Evolutionary conservation across 1,139 yeast genomes (phyloP), one percentile per base, ranked within the genome.

Genomic region (Saccharomyces hybrid): DNA sequence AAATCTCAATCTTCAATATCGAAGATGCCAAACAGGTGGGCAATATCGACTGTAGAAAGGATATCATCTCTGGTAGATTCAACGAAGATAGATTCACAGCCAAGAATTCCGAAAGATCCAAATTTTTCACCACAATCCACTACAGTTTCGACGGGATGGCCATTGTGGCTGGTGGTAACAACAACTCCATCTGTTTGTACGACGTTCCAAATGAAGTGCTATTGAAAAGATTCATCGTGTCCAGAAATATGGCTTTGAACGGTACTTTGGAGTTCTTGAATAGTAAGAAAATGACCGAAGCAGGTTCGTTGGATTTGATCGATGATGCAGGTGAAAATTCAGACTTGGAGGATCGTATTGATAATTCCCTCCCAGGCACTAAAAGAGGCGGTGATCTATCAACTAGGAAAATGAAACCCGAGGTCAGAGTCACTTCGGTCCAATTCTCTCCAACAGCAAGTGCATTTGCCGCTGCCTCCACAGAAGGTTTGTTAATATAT

Each of bases 391-490:
- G 97, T 38, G 98, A 90, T 68, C 81, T 89, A n/a, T 83, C 96
- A 28, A 79, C 83, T 16, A 79, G 98, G 65, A 80, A 82, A 54
- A 77, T 81, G 0, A 79, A 91, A 60, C 95, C 97, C 0, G 95
- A 86, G 58, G 79, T 93, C 27, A 76, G 95, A 64, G 90, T 93
- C 0, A 81, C 88, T 1, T 75, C 86, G 4, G 78, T 95, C 46
- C 80, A 79, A 60, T 93, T 91, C 66, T 88, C 97, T 2, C 99
- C 99, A 27, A 86, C 97, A 0, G 87, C 96, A 7, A 78, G 87
- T 48, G 83, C 96, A 29, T 95, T 95, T 75, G 95, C 96, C 1
- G 97, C 96, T 31, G 95, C 97, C 0, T 84, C 97, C 0, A 93
- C 99, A 0, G 99, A 93, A 70, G 99, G 99, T 6, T 75, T 95